Conservation (phyloP, 2,329 filamentous ascomycete species). For the Aotearoamyces nothofagi region DNA sequence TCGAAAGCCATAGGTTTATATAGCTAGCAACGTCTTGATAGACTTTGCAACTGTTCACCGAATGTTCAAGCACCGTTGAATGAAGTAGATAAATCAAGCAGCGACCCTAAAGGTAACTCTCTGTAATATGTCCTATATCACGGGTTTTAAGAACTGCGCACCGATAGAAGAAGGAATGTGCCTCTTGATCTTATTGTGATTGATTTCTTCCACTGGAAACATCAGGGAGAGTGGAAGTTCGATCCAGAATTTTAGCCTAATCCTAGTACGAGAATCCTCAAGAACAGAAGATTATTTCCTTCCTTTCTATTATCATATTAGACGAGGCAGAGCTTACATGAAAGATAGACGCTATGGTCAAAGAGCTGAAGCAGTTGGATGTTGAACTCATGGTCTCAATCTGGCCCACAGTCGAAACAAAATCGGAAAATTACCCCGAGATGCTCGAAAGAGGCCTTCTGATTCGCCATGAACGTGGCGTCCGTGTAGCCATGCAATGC, state of each 20-base stretch:
- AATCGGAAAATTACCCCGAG: slow-evolving; percentile 41
- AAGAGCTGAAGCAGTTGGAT: slow-evolving; percentile 38
- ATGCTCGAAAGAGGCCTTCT: slow-evolving; percentile 46
- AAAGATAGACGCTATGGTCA: slow-evolving; percentile 39
- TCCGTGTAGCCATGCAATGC: slow-evolving; percentile 41
- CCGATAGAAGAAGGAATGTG: slow-evolving; percentile 34
- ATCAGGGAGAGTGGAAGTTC: slow-evolving; percentile 54
- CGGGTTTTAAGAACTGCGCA: too few relatives aligned
- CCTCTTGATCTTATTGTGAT: slow-evolving; percentile 51
- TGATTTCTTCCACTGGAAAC: slow-evolving; percentile 54
- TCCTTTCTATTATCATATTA: slow-evolving; percentile 2
- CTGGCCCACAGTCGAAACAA: slow-evolving; percentile 49
- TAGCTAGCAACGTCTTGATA: too few relatives aligned
- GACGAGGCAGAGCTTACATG: too few relatives aligned
- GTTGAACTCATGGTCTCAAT: slow-evolving; percentile 56
- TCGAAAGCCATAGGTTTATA: too few relatives aligned
- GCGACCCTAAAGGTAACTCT: too few relatives aligned
- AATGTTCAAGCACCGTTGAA: too few relatives aligned
- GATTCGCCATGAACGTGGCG: slow-evolving; percentile 43
- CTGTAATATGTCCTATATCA: too few relatives aligned
- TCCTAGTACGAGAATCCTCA: slow-evolving; percentile 26
- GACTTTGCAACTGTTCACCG: too few relatives aligned
- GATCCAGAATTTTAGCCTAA: slow-evolving; percentile 50
- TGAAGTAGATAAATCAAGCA: too few relatives aligned
- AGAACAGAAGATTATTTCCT: not conserved